These are phyloP conservation scores for Hymenoscyphus fructigenus DNA, from an alignment of 2,329 filamentous ascomycete genomes.

Conservation along the genomic window DNA sequence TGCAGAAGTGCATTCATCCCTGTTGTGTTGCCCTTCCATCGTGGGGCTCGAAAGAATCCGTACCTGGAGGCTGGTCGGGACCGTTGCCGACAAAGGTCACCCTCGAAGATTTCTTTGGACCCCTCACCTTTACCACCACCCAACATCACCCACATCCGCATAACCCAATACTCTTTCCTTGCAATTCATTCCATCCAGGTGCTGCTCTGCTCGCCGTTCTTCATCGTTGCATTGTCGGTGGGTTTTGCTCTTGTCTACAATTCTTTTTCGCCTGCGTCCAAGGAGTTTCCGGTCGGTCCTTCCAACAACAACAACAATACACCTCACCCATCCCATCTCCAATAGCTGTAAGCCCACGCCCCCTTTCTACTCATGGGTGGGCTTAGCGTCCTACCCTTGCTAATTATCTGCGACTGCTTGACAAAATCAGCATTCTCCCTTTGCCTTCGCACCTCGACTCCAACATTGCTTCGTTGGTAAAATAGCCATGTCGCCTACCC, in stretches of 20 bases:
- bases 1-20: neutral
- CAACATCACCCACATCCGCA: neutral
- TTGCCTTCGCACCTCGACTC: neutral
- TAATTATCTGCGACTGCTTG: neutral
- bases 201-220: neutral
- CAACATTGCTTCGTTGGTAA: neutral
- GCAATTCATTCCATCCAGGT: neutral
- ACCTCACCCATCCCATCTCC: neutral
- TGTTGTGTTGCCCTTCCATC: neutral
- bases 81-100: neutral
- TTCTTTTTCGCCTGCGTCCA: neutral
- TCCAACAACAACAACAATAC: neutral
- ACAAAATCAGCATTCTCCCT: neutral
- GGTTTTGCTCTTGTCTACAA: neutral
- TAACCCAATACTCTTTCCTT: neutral
- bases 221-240: neutral
- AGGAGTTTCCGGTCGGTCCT: neutral
- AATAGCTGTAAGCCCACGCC: neutral
- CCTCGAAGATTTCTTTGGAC: neutral
- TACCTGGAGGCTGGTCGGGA: neutral
- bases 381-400: neutral
- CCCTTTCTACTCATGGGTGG: neutral
- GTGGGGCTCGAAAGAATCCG: too few species aligned
- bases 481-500: neutral
- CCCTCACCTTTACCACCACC: neutral